Base-by-base conservation (phyloP, 306 rosid species). In the Rosa lucieae region DNA sequence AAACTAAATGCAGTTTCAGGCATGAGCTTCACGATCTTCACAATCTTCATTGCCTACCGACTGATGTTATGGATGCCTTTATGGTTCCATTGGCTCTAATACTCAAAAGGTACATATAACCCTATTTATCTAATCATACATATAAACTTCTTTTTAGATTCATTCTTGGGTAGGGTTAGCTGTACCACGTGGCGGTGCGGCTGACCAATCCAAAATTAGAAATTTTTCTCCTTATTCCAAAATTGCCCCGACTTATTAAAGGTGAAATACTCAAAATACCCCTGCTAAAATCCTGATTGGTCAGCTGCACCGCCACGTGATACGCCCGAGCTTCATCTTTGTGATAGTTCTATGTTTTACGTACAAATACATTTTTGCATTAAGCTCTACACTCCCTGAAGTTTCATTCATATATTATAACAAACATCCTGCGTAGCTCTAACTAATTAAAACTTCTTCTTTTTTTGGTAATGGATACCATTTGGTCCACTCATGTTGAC, bases 401-500 rank as follows among this genome's bases (percentile, higher is more conserved):
- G 58, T 15, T 17, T 15, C 58, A 5, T 4, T 5, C 6, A 42
- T 42, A 42, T 42, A 42, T 42, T 5, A 42, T 42, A 42, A 5
- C 44, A 42, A 42, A 5, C 44, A 4, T 40, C 44, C 6, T 42
- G 7, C 7, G 1, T 42, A 42, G 7, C 44, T 42, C 44, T 42
- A 42, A 5, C 7, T 7, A 9, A n/a, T 20, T 7, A 20, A n/a
- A 0, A 2, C 26, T 2, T 8, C 26, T 8, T 0, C 1, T 20
- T 2, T 29, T 29, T 29, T 29, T 29, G 29, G 29, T 29, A 1
- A 29, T 29, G 29, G 29, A 29, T 29, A 29, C 29, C 17, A 3
- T 62, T 2, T 62, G 67, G 67, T 62, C 67, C 8, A 62, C 67
- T 26, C 67, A 29, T 62, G 29, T 62, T 62, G 67, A 62, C 67